Percentiles rank a stretch among this genome's conserved stretches.
Conservation (phyloP, 2,329 filamentous ascomycete species). For the Mycosphaerelloides madeirae region DNA sequence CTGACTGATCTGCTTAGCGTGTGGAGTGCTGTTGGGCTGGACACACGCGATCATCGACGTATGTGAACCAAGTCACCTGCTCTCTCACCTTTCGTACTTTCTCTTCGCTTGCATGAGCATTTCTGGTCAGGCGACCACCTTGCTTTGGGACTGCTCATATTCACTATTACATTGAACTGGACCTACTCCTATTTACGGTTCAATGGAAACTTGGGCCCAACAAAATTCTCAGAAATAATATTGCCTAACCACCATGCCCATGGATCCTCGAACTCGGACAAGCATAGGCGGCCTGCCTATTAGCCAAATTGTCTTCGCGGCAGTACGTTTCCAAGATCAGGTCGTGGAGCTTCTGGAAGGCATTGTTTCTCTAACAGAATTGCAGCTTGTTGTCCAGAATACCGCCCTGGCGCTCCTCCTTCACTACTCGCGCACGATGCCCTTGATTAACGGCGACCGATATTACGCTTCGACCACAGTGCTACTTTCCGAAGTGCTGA, state of each 20-base stretch:
- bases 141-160: too few relatives aligned
- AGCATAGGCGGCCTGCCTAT: conserved; percentile 54
- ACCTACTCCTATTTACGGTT: too few relatives aligned
- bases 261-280: conserved; percentile 19
- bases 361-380: not conserved
- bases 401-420: conserved; percentile 76
- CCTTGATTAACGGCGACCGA: conserved; percentile 72
- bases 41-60: too few relatives aligned
- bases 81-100: conserved; percentile 1
- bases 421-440: conserved; percentile 94
- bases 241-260: conserved; percentile 9
- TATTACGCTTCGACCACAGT: conserved; percentile 94
- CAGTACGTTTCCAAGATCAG: conserved; percentile 38
- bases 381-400: conserved; percentile 73
- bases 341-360: not conserved
- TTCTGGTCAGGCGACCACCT: conserved; percentile 5
- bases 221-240: not conserved
- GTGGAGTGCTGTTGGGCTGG: too few relatives aligned
- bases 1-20: too few relatives aligned
- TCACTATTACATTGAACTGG: too few relatives aligned
- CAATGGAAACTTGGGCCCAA: conserved; percentile 1
- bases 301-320: conserved; percentile 63
- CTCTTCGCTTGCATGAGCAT: not conserved
- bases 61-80: too few relatives aligned
- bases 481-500: conserved; percentile 87